phyloP scores from a whole-genome alignment of 1,139 yeast genomes.

The Sugiyamaella xylanicola region DNA sequence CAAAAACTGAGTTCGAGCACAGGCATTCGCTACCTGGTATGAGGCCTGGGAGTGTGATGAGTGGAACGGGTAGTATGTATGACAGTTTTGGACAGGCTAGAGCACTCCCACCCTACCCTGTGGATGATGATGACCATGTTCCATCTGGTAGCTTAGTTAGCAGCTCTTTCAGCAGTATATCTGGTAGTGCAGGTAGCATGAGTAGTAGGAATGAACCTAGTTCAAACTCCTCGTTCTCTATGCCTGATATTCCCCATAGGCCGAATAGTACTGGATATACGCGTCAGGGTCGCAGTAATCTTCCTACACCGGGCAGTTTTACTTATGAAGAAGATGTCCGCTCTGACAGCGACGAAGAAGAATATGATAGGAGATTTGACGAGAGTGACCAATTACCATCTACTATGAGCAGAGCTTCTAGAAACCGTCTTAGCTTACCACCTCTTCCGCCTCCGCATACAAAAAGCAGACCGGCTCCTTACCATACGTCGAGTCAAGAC shows the following conservation, averaged over 20 bases:
- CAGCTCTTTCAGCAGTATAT: neutral
- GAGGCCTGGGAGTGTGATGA: conserved; percentile 6
- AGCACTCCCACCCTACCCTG: conserved; percentile 19
- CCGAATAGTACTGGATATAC: conserved; percentile 1
- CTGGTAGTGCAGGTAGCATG: neutral
- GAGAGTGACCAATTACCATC: too few species aligned
- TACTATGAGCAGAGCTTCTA: neutral
- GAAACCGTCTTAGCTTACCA: conserved; percentile 6
- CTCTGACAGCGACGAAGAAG: conserved; percentile 3
- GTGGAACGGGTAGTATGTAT: neutral
- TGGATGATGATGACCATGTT: neutral
- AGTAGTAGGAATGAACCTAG: neutral
- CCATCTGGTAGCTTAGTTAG: neutral
- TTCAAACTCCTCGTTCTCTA: neutral
- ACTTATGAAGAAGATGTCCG: neutral
- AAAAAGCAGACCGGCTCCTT: neutral
- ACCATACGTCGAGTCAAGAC: neutral
- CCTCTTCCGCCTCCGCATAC: conserved; percentile 15
- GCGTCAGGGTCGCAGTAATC: neutral
- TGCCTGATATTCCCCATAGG: conserved; percentile 16
- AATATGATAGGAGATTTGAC: conserved; percentile 5
- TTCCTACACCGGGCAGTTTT: conserved; percentile 8
- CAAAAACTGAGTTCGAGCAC: neutral
- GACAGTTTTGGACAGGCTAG: conserved; percentile 4
- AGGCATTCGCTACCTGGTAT: neutral